phyloP scores from a whole-genome alignment of 305 asterid species.

The Fraxinus albicans region DNA sequence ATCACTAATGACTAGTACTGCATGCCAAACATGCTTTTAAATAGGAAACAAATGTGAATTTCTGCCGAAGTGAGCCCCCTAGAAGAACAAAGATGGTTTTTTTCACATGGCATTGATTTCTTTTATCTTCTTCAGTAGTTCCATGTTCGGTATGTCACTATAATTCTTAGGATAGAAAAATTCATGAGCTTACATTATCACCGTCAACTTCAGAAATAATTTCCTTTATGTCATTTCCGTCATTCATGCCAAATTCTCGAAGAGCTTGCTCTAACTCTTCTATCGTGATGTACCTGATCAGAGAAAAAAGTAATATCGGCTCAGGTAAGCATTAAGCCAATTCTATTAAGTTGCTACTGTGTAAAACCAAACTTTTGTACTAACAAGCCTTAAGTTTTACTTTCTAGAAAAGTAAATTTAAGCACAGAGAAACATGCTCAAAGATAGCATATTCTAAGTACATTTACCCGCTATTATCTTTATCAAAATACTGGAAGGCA shows the following conservation, averaged over 20 bases:
- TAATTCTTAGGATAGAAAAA: neutral
- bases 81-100: neutral
- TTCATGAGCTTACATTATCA: slow-evolving; percentile 59
- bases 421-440: neutral
- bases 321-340: neutral
- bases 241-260: slow-evolving; percentile 81
- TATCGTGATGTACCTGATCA: slow-evolving; percentile 65
- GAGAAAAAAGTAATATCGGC: neutral
- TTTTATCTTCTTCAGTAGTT: neutral
- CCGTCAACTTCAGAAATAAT: slow-evolving; percentile 78
- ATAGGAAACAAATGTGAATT: neutral
- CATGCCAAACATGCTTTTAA: neutral
- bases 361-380: neutral
- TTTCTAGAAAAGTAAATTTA: neutral
- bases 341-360: neutral
- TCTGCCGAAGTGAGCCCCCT: neutral
- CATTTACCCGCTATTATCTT: slow-evolving; percentile 88
- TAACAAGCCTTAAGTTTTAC: neutral
- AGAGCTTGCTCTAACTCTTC: slow-evolving; percentile 98
- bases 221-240: slow-evolving; percentile 74
- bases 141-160: neutral
- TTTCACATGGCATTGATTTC: neutral
- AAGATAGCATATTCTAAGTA: neutral
- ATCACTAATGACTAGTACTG: neutral
- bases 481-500: slow-evolving; percentile 96